These are phyloP conservation scores for Paramecium bursaria DNA, from an alignment of 73 alveolate genomes.

Conservation along the genomic window DNA sequence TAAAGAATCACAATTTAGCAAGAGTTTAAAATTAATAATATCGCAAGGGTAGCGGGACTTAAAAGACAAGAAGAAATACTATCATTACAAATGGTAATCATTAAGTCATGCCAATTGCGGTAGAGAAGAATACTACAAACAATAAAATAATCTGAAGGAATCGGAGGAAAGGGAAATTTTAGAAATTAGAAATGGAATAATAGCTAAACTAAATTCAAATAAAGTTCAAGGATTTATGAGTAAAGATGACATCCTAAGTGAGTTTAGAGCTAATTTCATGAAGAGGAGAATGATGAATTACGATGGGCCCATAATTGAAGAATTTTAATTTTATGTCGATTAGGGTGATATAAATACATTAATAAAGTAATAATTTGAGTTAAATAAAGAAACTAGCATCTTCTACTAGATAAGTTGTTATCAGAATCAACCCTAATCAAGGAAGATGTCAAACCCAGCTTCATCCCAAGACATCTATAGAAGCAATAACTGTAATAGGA, in stretches of 20 bases:
- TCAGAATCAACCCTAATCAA: slow-evolving; percentile 10
- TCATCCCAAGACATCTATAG: no score
- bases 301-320: slow-evolving; percentile 53
- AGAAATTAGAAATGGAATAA: slow-evolving; percentile 35
- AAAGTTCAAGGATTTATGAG: slow-evolving; percentile 18
- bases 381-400: neutral
- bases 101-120: slow-evolving; percentile 22
- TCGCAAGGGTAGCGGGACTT: slow-evolving; percentile 20
- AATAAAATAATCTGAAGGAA: slow-evolving; percentile 27
- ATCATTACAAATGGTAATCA: slow-evolving; percentile 52
- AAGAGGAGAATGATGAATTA: slow-evolving; percentile 27
- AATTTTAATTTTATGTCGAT: slow-evolving; percentile 55
- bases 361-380: no score
- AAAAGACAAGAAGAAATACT: slow-evolving; percentile 49
- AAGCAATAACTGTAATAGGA: no score
- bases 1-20: slow-evolving; percentile 23
- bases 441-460: neutral
- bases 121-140: slow-evolving; percentile 28
- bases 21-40: slow-evolving; percentile 4
- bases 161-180: neutral
- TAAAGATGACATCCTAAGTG: slow-evolving; percentile 29
- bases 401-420: slow-evolving; percentile 8
- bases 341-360: slow-evolving; percentile 6
- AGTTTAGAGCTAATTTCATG: slow-evolving; percentile 48
- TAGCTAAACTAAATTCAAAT: slow-evolving; percentile 14